Evolutionary conservation across 1,284 basidiomycete species (phyloP), one percentile per base, ranked within the genome.

Genomic region (Coniferiporia sulphurascens): DNA sequence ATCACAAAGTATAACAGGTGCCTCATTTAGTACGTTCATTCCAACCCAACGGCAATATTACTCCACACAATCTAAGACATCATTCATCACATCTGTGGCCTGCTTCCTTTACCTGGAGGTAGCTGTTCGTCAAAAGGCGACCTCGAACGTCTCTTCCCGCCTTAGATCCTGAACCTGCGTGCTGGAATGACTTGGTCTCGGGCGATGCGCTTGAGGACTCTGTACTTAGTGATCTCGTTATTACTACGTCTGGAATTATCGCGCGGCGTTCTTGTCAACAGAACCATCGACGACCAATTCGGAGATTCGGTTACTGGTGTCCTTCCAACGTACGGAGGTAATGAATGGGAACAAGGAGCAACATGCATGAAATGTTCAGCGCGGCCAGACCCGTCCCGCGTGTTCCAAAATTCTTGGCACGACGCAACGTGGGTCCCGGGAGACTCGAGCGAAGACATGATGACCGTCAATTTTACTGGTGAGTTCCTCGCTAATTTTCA

Each of bases 391-490:
- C 17, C 43, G 2, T 17, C 48, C 4, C 34, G 60, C n/a, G 46
- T 55, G 1, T 65, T 60, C 48, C 55, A 64, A 21, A 51, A 59
- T 1, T 64, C 65, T 10, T 68, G 67, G 67, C 67, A 68, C 43
- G 52, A 56, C 38, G 21, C 61, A 9, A 62, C 60, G 3, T 53
- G 38, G 13, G 6, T 4, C 4, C 50, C 46, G 19, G 41, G 43
- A 27, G 52, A 58, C 32, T 13, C 22, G 34, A 8, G 5, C 19
- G 35, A 49, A 13, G 34, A 48, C 19, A 35, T 44, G 8, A 58
- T 58, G 19, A 46, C 53, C 10, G 55, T 58, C 8, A 50, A 17
- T 13, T 62, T 62, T 43, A 44, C 12, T 3, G 60, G 60, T 58
- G 34, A 13, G 60, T 51, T 15, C 9, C 15, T 41, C 38, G 9